Evolutionary conservation across 2,329 filamentous ascomycete species (phyloP), one percentile per base, ranked within the genome.

Genomic region (Aspergillus sp.): DNA sequence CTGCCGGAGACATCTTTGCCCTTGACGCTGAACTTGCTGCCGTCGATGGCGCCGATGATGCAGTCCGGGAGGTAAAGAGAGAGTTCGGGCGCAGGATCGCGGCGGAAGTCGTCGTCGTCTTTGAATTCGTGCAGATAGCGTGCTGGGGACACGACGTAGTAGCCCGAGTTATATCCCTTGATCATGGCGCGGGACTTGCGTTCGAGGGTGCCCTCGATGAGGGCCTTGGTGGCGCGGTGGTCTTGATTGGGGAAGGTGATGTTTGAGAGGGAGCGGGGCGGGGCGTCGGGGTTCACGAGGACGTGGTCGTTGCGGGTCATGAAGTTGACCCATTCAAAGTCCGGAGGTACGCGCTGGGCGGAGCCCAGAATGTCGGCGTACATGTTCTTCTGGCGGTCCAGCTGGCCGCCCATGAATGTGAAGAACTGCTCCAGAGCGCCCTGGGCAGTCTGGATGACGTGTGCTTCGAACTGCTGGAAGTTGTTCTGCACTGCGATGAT

Each of bases 51-150:
- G 49, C 90, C 88, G 49, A 97, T 80, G 41, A 84, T 70, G 59
- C 91, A 94, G 59, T 98, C 93, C 9, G 93, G 90, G 1, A 98
- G 82, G 69, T 91, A 97, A 56, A 98, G 82, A 12, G 87, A 93
- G 37, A 93, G 75, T 66, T 98, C 91, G 0, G 93, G 91, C 48
- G 80, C 77, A 5, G 70, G 70, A n/a, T 72, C 68, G 39, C 59
- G 76, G 49, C 72, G 73, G 62, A 81, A 78, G 60, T 84, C 79
- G 61, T 97, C 91, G 64, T 88, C 86, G 62, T 94, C 90, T 72
- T 95, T 95, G 78, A 95, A 98, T 69, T 96, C 90, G 73, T 98
- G 93, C 49, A 98, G 73, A 72, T 85, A 98, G 62, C 88, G 89
- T 49, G 87, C 81, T 0, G 89, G 86, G 0, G 90, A 95, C 43